Percentiles rank a stretch among this genome's conserved stretches.
These are phyloP conservation scores for Geotrichum australiense DNA, from an alignment of 1,139 yeast genomes.

Conservation along the genomic window DNA sequence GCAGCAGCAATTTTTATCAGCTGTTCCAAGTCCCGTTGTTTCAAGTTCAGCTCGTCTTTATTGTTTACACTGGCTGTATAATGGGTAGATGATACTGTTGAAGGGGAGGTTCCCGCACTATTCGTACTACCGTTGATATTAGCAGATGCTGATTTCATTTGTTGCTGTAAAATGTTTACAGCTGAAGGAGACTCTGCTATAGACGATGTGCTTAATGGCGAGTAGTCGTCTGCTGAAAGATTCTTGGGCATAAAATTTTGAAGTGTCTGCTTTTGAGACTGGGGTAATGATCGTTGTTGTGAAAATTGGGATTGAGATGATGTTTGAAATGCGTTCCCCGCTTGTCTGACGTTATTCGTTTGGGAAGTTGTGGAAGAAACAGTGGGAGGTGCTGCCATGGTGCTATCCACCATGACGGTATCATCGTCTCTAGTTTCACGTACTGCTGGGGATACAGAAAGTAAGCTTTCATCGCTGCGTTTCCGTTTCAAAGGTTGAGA, in stretches of 20 bases:
- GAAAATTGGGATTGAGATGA: not conserved
- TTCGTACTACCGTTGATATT: slow-evolving; percentile 2
- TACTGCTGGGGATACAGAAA: not conserved
- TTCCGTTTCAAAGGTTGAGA: slow-evolving; percentile 13
- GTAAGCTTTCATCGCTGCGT: slow-evolving; percentile 20
- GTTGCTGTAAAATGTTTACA: slow-evolving; percentile 8
- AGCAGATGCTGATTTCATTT: not conserved
- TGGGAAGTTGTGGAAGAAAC: not conserved
- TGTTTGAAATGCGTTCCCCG: not conserved
- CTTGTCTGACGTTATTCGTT: not conserved
- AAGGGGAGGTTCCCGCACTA: slow-evolving; percentile 1
- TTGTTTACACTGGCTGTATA: slow-evolving; percentile 14
- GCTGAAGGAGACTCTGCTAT: slow-evolving; percentile 11
- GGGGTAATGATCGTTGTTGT: slow-evolving; percentile 1
- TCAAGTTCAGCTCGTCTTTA: slow-evolving; percentile 3
- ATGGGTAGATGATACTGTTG: slow-evolving; percentile 13
- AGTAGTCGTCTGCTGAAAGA: slow-evolving; percentile 5
- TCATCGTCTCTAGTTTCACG: slow-evolving; percentile 4
- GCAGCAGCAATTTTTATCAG: slow-evolving; percentile 6
- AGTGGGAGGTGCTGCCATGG: slow-evolving; percentile 2
- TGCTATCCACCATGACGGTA: slow-evolving; percentile 11
- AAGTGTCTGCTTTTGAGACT: not conserved
- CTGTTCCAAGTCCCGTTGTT: slow-evolving; percentile 40
- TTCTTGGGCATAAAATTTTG: not conserved
- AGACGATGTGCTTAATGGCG: slow-evolving; percentile 3